Evolutionary conservation across 2,329 filamentous ascomycete genomes (phyloP).

Genomic region (Biscogniauxia sp.): DNA sequence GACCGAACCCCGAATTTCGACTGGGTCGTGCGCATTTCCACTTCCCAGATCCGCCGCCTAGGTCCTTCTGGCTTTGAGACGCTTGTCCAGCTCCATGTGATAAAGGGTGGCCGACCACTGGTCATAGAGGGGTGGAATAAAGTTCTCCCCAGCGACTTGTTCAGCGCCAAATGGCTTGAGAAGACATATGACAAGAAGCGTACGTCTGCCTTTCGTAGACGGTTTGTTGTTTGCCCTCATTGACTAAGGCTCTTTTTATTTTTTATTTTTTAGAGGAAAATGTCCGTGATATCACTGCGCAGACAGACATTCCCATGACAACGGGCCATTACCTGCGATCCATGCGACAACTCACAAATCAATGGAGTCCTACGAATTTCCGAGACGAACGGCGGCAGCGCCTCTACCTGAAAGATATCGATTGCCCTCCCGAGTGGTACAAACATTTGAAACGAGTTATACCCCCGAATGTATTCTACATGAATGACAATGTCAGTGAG

Average conservation of each 20-base stretch:
- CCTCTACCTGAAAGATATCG: conserved; percentile 95
- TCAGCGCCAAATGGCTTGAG: conserved; percentile 78
- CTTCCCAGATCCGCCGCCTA: conserved; percentile 72
- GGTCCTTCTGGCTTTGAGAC: conserved; percentile 81
- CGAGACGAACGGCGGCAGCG: conserved; percentile 78
- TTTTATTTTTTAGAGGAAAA: conserved; percentile 62
- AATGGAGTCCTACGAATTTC: conserved; percentile 74
- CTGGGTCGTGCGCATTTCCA: conserved; percentile 78
- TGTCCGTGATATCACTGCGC: conserved; percentile 74
- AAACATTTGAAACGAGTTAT: conserved; percentile 75
- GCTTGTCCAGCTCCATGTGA: conserved; percentile 78
- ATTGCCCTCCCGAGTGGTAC: conserved; percentile 86
- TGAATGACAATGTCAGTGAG: conserved; percentile 70
- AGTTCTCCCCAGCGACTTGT: conserved; percentile 71
- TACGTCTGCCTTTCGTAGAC: conserved; percentile 39
- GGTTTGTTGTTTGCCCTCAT: no score
- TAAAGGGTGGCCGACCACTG: conserved; percentile 80
- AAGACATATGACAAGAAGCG: conserved; percentile 76
- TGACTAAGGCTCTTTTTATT: no score
- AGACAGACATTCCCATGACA: conserved; percentile 76
- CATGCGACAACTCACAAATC: conserved; percentile 78
- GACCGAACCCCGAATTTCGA: conserved; percentile 80
- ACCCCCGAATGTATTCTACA: conserved; percentile 80
- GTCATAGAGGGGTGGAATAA: conserved; percentile 88
- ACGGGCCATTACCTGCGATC: conserved; percentile 88